Percentiles rank a stretch among this genome's conserved stretches.
Conservation (phyloP, 2,329 filamentous ascomycete genomes). For the Colletotrichum liaoningense region DNA sequence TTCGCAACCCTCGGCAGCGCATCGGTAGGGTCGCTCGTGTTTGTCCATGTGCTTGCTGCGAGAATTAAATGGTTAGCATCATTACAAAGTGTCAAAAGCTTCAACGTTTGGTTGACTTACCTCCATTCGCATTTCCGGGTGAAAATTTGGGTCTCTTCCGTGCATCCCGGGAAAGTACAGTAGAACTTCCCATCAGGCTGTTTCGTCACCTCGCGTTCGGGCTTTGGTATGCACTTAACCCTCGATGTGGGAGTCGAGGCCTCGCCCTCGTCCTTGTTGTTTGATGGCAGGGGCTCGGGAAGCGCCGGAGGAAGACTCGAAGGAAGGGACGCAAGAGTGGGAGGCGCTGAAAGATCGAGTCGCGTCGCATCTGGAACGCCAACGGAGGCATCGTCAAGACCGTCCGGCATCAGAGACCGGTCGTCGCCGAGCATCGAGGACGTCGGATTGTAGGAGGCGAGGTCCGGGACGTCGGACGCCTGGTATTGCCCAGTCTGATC, state of each 20-base stretch:
- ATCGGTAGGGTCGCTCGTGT: slow-evolving; percentile 93
- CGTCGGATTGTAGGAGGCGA: slow-evolving; percentile 56
- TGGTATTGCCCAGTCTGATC: slow-evolving; percentile 46
- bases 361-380: slow-evolving; percentile 51
- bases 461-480: slow-evolving; percentile 56
- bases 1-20: slow-evolving; percentile 83
- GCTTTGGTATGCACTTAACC: slow-evolving; percentile 68
- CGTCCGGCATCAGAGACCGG: slow-evolving; percentile 50
- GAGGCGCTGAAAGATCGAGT: slow-evolving; percentile 50
- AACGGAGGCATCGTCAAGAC: slow-evolving; percentile 47
- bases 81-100: neutral
- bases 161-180: slow-evolving; percentile 79
- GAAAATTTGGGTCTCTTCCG: slow-evolving; percentile 73
- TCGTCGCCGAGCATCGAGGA: slow-evolving; percentile 51
- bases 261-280: slow-evolving; percentile 35
- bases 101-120: slow-evolving; percentile 65
- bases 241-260: slow-evolving; percentile 45
- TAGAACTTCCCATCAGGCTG: slow-evolving; percentile 81
- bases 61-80: slow-evolving; percentile 39
- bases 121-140: slow-evolving; percentile 93
- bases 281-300: slow-evolving; percentile 44
- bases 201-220: slow-evolving; percentile 66
- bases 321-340: slow-evolving; percentile 46
- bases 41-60: slow-evolving; percentile 97
- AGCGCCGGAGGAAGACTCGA: slow-evolving; percentile 45